Evolutionary conservation across 2,329 filamentous ascomycete genomes (phyloP).

Genomic region (Fusarium abutilonis): DNA sequence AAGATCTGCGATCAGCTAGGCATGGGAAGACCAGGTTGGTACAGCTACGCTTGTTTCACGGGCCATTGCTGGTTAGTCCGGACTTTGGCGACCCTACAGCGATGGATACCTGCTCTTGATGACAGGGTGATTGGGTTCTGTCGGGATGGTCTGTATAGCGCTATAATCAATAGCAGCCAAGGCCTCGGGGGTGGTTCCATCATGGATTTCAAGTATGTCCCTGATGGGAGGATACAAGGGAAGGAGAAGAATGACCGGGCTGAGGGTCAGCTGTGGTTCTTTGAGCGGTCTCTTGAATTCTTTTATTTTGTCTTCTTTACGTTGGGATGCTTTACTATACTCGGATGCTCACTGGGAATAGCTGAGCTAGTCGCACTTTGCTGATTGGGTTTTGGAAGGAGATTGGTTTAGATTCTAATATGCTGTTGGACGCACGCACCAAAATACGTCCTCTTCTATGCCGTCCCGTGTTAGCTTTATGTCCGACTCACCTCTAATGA

Average conservation of each 20-base stretch:
- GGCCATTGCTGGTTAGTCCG: conserved; percentile 49
- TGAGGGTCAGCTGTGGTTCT: conserved; percentile 22
- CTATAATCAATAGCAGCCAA: conserved; percentile 43
- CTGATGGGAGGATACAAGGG: conserved; percentile 33
- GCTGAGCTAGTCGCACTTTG: not conserved
- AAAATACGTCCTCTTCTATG: not conserved
- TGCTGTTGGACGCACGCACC: not conserved
- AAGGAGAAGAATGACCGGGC: conserved; percentile 38
- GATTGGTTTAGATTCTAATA: not conserved
- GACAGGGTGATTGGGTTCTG: conserved; percentile 39
- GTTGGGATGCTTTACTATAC: conserved; percentile 16
- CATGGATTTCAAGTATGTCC: conserved; percentile 50
- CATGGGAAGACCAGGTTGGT: conserved; percentile 46
- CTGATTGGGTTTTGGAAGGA: not conserved
- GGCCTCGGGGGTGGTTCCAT: conserved; percentile 45
- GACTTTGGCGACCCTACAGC: conserved; percentile 43
- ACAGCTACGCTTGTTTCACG: conserved; percentile 45
- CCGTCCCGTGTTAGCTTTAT: not conserved
- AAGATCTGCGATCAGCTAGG: conserved; percentile 50
- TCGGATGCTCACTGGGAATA: conserved; percentile 7
- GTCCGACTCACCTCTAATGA: not conserved
- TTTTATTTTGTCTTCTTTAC: conserved; percentile 42
- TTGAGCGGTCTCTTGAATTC: conserved; percentile 41
- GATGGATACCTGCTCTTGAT: conserved; percentile 41
- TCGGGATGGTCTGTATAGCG: conserved; percentile 41